phyloP scores from a whole-genome alignment of 176 grass and related monocot genomes.

The Juncus effusus region DNA sequence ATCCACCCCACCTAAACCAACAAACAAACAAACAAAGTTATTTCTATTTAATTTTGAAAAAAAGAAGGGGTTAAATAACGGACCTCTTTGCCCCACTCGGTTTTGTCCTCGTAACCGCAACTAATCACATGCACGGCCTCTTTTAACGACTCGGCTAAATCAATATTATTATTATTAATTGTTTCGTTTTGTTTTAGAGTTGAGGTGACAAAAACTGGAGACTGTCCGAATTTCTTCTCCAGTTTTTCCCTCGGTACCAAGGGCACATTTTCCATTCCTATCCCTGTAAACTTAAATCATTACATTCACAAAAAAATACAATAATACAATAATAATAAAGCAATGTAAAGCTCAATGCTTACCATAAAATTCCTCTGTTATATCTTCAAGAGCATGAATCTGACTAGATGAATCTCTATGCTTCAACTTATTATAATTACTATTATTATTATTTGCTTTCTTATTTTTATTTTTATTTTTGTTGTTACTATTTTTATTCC shows the following conservation, averaged over 20 bases:
- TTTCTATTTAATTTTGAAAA: conserved; percentile 1
- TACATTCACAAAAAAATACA: background rate
- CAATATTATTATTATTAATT: conserved; percentile 7
- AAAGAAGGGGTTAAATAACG: background rate
- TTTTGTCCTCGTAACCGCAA: conserved; percentile 53
- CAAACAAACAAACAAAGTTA: background rate
- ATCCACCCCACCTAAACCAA: conserved; percentile 47
- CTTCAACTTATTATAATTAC: conserved; percentile 29
- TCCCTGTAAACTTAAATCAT: conserved; percentile 25
- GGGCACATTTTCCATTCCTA: conserved; percentile 18
- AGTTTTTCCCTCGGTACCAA: conserved; percentile 47
- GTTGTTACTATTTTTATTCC: conserved; percentile 13
- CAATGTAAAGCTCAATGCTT: conserved; percentile 23
- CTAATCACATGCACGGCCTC: conserved; percentile 40
- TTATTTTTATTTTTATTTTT: background rate
- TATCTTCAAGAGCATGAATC: conserved; percentile 43
- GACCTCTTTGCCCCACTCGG: conserved; percentile 58
- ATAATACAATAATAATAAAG: background rate
- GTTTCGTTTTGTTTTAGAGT: conserved; percentile 36
- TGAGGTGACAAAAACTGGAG: conserved; percentile 41
- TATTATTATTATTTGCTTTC: conserved; percentile 8
- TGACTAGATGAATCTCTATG: conserved; percentile 42
- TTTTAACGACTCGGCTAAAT: conserved; percentile 27
- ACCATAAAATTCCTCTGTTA: conserved; percentile 37
- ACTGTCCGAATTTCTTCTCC: conserved; percentile 56